Base-by-base conservation (phyloP, 225 moss, liverwort and hornwort species). In the Lunularia cruciata region DNA sequence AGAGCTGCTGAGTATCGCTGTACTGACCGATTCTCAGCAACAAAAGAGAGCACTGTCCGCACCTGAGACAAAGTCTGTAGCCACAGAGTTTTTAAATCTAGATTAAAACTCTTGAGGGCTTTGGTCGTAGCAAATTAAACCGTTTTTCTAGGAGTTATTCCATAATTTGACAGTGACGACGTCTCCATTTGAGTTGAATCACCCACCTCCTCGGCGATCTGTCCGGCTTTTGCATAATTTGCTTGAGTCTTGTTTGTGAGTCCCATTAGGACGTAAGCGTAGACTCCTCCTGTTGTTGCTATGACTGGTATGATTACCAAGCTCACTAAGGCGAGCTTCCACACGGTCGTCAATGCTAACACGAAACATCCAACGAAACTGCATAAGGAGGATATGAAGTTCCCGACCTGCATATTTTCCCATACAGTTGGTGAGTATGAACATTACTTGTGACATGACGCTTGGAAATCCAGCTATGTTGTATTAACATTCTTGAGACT, bases 31-130 rank as follows among this genome's bases (percentile, higher is more conserved):
- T 52, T 39, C 40, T 73, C 63, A 27, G 37, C 72, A 28, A 73
- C 54, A 14, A 51, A 73, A 0, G 72, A 73, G 20, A 40, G 55
- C 10, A 73, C 72, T 22, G 72, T 73, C 31, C 63, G 72, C 9
- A 73, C 47, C 54, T 73, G 72, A 0, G 63, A 63, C 38, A 73
- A 2, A 32, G 42, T 34, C 72, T 73, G 63, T 2, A 27, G 16
- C 25, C 6, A n/a, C n/a, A n/a, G n/a, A n/a, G n/a, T n/a, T n/a
- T n/a, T n/a, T n/a, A n/a, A n/a, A n/a, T n/a, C n/a, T n/a, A n/a
- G n/a, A n/a, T 12, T 3, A 7, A 45, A 45, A 45, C 45, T 45
- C 45, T 9, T 18, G 2, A 45, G n/a, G n/a, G n/a, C n/a, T n/a
- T n/a, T n/a, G n/a, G n/a, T 47, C 47, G 47, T 14, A 19, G 2